Base-by-base conservation (phyloP, 306 rosid genomes). In the Elaeagnus macrophylla region DNA sequence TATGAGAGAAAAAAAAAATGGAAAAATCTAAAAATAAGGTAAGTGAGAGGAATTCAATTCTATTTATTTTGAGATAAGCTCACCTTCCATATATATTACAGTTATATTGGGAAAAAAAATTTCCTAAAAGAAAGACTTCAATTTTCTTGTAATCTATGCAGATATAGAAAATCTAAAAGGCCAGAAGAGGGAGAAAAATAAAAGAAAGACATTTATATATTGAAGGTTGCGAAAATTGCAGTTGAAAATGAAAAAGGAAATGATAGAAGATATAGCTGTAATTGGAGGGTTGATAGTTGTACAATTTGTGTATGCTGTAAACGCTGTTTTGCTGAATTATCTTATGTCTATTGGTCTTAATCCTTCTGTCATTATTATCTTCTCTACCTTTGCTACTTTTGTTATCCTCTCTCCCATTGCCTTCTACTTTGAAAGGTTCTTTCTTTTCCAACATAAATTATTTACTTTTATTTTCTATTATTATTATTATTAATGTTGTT, bases 251-350 rank as follows among this genome's bases (percentile, higher is more conserved):
- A 60, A 53, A 45, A 57, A 15, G 36, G 60, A 69, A 11, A 10
- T 53, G 39, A 17, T 77, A 37, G 91, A 84, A 69, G 84, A 84
- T 46, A 59, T 61, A 5, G 77, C 40, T 37, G 46, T 83, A 38
- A 68, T 78, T 0, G 81, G 79, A 52, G 95, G 94, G 7, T 73
- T 90, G 60, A 60, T 86, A 6, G 75, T 53, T 51, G 66, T 79
- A 15, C 97, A 90, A 72, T 37, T 83, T 59, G 66, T 79, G 8
- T 78, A 82, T 52, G 91, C 94, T 12, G 94, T 81, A 15, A 77
- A 83, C 16, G 77, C 97, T 12, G 52, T 82, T 25, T 32, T 86
- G 54, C 57, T 76, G 39, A 67, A 80, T 58, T 86, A 78, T 72
- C 50, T 79, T 3, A 72, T 86, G 94, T 67, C 97, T 67, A 40